Evolutionary conservation across 345 rosid genomes (phyloP), one percentile per base, ranked within the genome.

Genomic region (Salix brachista): DNA sequence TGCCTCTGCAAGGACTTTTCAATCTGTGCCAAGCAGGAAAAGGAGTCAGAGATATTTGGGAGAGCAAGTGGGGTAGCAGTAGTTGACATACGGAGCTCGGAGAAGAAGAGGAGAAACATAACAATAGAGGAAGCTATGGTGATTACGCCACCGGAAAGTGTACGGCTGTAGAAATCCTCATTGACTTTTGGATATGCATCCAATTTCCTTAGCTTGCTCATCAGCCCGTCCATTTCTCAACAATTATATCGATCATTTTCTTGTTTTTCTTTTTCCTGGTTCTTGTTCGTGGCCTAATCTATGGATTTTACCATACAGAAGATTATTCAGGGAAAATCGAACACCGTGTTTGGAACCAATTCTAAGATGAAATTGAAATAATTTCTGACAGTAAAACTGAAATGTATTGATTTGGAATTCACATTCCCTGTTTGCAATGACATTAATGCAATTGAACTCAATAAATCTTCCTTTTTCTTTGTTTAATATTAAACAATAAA

Each of bases 101-200:
- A 91, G 88, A 96, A 77, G 94, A 96, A 96, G 80, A 96, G 99
- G 79, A 96, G 90, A 75, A 90, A 75, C 99, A 96, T 96, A 81
- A 96, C 84, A 69, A 93, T 75, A 84, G 99, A 91, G 80, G 99
- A 96, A 69, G 84, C 78, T 78, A 96, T 85, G 65, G 99, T 93
- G 81, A 96, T 91, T 67, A 93, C 86, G 71, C 99, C 99, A 67
- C 98, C 99, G 87, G 96, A 91, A 69, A 93, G 89, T 0, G 99
- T 96, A 19, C 97, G 97, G 87, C 96, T 91, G 78, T 93, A 93
- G 83, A 96, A 96, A 84, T 96, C 99, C 82, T 96, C 98, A 19
- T 96, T 96, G 86, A 96, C 87, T 80, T 96, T 96, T 0, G 99
- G 98, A 80, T 96, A 96, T 2, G 97, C 99, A 74, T 96, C 99